Evolutionary conservation across 768 basidiomycete genomes (phyloP).

Genomic region (Saitozyma podzolica): DNA sequence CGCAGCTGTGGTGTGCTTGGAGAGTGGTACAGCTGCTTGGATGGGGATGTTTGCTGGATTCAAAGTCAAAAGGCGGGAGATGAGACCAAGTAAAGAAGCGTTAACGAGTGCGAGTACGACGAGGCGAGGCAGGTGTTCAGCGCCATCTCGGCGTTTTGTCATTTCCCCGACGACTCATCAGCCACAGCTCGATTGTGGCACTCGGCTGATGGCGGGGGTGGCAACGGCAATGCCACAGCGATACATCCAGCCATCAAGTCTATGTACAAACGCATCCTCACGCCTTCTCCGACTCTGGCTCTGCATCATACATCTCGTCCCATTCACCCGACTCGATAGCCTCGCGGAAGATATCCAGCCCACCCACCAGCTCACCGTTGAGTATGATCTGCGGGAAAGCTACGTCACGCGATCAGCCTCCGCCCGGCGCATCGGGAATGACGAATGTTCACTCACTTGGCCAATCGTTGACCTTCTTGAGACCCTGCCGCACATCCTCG

Average conservation of each 20-base stretch:
- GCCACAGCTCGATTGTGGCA: too few species aligned
- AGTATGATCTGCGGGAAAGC: slow-evolving; percentile 50
- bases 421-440: not conserved
- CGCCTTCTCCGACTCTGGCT: slow-evolving; percentile 23
- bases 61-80: too few species aligned
- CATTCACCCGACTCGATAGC: slow-evolving; percentile 81
- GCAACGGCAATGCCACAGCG: not conserved
- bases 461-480: slow-evolving; percentile 80
- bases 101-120: too few species aligned
- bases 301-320: slow-evolving; percentile 53
- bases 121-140: too few species aligned
- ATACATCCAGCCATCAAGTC: not conserved
- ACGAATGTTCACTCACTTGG: slow-evolving; percentile 57
- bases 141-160: too few species aligned
- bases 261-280: slow-evolving; percentile 5
- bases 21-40: too few species aligned
- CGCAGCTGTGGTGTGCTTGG: too few species aligned
- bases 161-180: too few species aligned
- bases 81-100: too few species aligned
- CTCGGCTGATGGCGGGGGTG: too few species aligned
- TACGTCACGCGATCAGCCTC: slow-evolving; percentile 8
- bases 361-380: slow-evolving; percentile 91
- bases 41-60: too few species aligned
- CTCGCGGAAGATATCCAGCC: slow-evolving; percentile 87
- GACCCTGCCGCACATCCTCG: slow-evolving; percentile 73